phyloP scores from a whole-genome alignment of 352 stramenopile species.

The Phytopythium sindhum region DNA sequence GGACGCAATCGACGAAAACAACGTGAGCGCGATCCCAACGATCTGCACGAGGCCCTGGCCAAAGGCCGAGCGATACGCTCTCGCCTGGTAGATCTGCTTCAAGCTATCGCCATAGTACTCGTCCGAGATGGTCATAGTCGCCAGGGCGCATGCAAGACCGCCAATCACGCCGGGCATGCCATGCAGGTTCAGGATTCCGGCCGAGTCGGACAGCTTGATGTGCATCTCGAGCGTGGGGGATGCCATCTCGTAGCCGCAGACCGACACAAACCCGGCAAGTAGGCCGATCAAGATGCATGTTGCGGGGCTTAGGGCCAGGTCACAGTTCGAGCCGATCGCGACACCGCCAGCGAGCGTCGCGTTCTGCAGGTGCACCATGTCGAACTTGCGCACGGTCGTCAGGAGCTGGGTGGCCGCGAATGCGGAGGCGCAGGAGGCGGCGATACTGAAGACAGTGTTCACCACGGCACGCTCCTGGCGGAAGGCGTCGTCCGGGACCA shows the following conservation, averaged over 20 bases:
- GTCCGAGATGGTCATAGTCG: constrained; percentile 40
- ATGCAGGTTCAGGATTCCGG: constrained; percentile 68
- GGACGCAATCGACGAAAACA: constrained; percentile 27
- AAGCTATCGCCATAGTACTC: constrained; percentile 37
- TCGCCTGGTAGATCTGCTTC: constrained; percentile 37
- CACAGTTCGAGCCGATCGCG: constrained; percentile 62
- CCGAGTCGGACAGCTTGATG: constrained; percentile 42
- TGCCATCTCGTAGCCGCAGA: constrained; percentile 38
- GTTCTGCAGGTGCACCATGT: constrained; percentile 86
- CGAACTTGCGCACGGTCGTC: constrained; percentile 45
- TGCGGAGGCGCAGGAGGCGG: constrained; percentile 38
- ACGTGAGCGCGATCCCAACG: constrained; percentile 29
- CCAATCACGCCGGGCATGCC: constrained; percentile 61
- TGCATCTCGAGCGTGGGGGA: constrained; percentile 30
- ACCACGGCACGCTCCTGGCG: constrained; percentile 64
- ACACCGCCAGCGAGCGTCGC: constrained; percentile 76
- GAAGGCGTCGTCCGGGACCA: constrained; percentile 48
- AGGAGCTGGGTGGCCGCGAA: constrained; percentile 46
- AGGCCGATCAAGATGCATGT: constrained; percentile 39
- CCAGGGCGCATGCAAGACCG: constrained; percentile 44
- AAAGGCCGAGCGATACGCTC: constrained; percentile 28
- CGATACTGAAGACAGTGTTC: constrained; percentile 69
- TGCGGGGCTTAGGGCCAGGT: constrained; percentile 56
- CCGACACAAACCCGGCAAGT: constrained; percentile 39
- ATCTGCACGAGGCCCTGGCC: constrained; percentile 49